Evolutionary conservation across 2,329 filamentous ascomycete species (phyloP), one percentile per base, ranked within the genome.

Genomic region (Iodosphaeria phyllophila): DNA sequence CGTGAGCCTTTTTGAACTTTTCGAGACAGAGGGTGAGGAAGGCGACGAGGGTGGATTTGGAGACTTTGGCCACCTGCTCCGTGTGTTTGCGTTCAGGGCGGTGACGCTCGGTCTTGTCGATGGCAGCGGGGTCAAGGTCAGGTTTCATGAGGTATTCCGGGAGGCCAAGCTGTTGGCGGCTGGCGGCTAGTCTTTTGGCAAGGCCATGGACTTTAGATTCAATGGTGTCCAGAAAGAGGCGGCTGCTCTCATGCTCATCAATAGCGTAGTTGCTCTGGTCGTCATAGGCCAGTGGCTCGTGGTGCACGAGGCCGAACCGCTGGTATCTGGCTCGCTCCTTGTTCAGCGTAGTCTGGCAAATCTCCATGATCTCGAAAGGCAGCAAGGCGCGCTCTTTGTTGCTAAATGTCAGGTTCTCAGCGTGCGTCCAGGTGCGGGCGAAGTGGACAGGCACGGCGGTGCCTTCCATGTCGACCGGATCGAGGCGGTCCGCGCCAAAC

Each of bases 391-490:
- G 54, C 28, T 92, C 83, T 0, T 61, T 52, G 34, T 92, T 86
- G 39, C 75, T 62, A 64, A 79, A 89, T 0, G 83, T 93, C 5
- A 72, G 39, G 51, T 73, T 52, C 59, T 82, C 64, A 5, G 65
- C 58, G 43, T 95, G 86, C 11, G 71, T 82, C 60, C 82, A 95
- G 0, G 86, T 93, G 23, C 86, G 72, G 26, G 79, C 71, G 42
- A 95, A 93, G 42, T 93, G 68, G 25, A 98, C 89, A 4, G 89
- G 89, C 38, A 79, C 80, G 6, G 82, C 86, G 33, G 76, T 74
- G 21, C 83, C 89, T 48, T 98, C 89, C 86, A 98, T 98, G 43
- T 95, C 84, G 12, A 93, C 77, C 2, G 89, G 89, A 46, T 98
- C 89, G 16, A 98, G 60, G 34, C 86, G 84, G 42, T 98, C 89